These are phyloP conservation scores for Tausonia pullulans DNA, from an alignment of 1,284 basidiomycete species.

Conservation along the genomic window DNA sequence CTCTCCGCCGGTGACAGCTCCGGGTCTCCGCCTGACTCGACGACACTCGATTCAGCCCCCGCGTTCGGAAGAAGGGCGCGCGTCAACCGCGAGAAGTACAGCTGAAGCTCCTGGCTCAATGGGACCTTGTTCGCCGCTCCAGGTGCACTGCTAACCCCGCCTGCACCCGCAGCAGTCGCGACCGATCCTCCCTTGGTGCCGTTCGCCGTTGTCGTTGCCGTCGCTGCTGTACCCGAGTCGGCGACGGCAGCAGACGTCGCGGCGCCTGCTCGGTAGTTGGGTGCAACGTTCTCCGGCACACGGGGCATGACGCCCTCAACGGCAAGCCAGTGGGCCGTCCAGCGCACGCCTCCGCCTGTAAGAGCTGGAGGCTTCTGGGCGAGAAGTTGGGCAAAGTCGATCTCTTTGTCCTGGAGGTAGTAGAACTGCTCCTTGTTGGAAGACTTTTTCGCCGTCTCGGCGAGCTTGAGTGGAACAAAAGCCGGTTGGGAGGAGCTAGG, in stretches of 20 bases:
- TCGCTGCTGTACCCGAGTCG: not conserved
- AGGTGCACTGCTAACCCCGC: not conserved
- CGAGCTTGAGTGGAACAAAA: slow-evolving; percentile 49
- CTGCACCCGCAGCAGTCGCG: not conserved
- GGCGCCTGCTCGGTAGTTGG: slow-evolving; percentile 19
- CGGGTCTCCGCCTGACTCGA: not conserved
- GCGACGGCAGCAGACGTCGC: not conserved
- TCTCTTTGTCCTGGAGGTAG: slow-evolving; percentile 92
- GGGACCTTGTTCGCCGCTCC: slow-evolving; percentile 71
- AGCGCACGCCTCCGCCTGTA: slow-evolving; percentile 29
- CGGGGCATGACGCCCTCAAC: slow-evolving; percentile 96
- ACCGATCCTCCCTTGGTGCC: not conserved
- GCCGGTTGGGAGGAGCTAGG: slow-evolving; percentile 10
- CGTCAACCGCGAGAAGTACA: slow-evolving; percentile 89
- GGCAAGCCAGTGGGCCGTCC: slow-evolving; percentile 84
- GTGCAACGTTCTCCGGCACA: slow-evolving; percentile 88
- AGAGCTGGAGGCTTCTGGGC: slow-evolving; percentile 39
- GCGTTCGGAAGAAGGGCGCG: slow-evolving; percentile 62
- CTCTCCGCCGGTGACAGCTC: slow-evolving; percentile 31
- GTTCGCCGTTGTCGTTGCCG: not conserved
- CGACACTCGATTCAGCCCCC: not conserved
- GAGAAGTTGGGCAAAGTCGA: slow-evolving; percentile 85
- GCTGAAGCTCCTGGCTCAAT: slow-evolving; percentile 83
- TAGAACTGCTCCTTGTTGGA: slow-evolving; percentile 42
- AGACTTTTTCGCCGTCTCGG: not conserved